Percentiles rank a stretch among this genome's conserved stretches.
Conservation (phyloP, 495 filamentous ascomycete genomes). For the Melanomma pulvis-pyrius region DNA sequence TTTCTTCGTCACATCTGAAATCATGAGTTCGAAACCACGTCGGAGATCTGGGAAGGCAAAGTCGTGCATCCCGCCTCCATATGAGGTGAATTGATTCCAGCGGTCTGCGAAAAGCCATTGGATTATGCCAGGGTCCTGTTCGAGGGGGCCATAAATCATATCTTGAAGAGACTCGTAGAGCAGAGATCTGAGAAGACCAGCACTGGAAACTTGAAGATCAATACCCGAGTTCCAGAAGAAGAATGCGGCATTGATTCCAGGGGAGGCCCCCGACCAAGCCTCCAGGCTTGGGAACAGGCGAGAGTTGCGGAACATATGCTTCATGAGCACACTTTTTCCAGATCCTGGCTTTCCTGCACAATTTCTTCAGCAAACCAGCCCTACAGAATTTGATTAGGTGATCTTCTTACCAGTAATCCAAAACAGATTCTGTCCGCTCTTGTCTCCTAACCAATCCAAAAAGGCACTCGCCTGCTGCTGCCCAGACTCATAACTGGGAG, state of each 20-base stretch:
- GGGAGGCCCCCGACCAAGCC: slow-evolving; percentile 12
- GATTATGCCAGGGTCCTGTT: slow-evolving; percentile 12
- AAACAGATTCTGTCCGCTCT: slow-evolving; percentile 17
- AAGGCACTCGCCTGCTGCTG: background rate
- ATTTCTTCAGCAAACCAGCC: background rate
- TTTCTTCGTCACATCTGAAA: slow-evolving; percentile 17
- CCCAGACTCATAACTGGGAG: background rate
- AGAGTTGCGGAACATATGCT: slow-evolving; percentile 11
- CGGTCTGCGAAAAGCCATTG: slow-evolving; percentile 14
- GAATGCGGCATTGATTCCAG: slow-evolving; percentile 12
- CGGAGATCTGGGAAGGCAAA: slow-evolving; percentile 12
- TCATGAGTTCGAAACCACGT: slow-evolving; percentile 11
- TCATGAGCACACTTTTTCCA: slow-evolving; percentile 26
- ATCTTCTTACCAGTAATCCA: slow-evolving; percentile 18
- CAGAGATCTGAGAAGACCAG: slow-evolving; percentile 17
- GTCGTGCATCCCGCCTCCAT: slow-evolving; percentile 5
- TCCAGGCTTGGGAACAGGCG: slow-evolving; percentile 6
- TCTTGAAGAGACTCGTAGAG: slow-evolving; percentile 27
- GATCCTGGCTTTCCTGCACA: slow-evolving; percentile 20
- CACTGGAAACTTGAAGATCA: slow-evolving; percentile 9
- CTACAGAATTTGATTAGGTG: background rate
- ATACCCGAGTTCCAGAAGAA: slow-evolving; percentile 30
- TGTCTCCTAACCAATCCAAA: slow-evolving; percentile 10
- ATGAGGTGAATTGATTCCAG: slow-evolving; percentile 10
- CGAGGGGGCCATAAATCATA: slow-evolving; percentile 18